These are phyloP conservation scores for Phytophthora cajani DNA, from an alignment of 352 stramenopile species.

Conservation along the genomic window DNA sequence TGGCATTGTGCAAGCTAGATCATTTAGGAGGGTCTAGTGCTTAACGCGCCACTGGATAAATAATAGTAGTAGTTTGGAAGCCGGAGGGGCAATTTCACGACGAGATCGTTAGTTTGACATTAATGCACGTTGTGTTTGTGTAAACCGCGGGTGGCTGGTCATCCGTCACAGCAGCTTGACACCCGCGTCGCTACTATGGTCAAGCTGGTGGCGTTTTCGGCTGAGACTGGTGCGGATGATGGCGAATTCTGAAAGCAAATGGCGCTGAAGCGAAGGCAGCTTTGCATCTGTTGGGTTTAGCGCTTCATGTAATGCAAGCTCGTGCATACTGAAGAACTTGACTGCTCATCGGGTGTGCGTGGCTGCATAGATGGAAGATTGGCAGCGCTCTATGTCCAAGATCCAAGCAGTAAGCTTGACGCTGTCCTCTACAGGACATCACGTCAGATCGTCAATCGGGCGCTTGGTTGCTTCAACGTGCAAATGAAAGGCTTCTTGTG, in stretches of 20 bases:
- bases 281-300: conserved; percentile 19
- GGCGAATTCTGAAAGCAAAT: conserved; percentile 16
- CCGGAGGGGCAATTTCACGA: neutral
- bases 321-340: neutral
- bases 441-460: conserved; percentile 18
- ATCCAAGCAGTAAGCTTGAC: neutral
- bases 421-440: conserved; percentile 6
- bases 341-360: neutral
- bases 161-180: neutral
- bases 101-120: conserved; percentile 12
- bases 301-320: conserved; percentile 4
- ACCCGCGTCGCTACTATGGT: neutral
- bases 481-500: conserved; percentile 13
- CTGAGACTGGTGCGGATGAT: neutral
- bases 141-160: neutral
- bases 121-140: neutral
- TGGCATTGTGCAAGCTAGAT: conserved; percentile 1
- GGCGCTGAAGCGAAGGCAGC: conserved; percentile 18
- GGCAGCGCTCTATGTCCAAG: conserved; percentile 4
- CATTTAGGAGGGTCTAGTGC: conserved; percentile 16
- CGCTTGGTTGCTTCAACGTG: conserved; percentile 24
- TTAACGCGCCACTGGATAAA: conserved; percentile 1
- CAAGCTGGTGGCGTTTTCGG: neutral
- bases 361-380: conserved; percentile 6
- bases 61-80: neutral